A percentile compares a stretch with the other conserved stretches of the same genome.
These are phyloP conservation scores for Flammula alnicola DNA, from an alignment of 1,284 basidiomycete genomes.

Conservation along the genomic window DNA sequence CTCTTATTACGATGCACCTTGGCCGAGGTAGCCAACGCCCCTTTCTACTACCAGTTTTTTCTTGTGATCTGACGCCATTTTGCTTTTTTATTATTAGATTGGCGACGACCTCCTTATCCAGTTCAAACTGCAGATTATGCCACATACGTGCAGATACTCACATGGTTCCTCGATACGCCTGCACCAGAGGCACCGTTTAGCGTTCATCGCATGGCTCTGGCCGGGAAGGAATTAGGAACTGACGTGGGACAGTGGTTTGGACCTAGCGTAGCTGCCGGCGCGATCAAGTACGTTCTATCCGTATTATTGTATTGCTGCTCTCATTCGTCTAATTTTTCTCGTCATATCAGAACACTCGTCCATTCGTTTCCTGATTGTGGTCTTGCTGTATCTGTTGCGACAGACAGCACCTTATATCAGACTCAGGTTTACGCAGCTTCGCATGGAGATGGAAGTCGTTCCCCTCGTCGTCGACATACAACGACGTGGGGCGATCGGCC, in stretches of 20 bases:
- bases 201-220: constrained; percentile 94
- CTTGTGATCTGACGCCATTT: background rate
- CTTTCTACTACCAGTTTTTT: constrained; percentile 32
- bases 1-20: constrained; percentile 82
- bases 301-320: too few species aligned
- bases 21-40: constrained; percentile 87
- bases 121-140: constrained; percentile 66
- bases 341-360: too few species aligned
- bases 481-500: constrained; percentile 80
- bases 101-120: constrained; percentile 73
- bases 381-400: constrained; percentile 82
- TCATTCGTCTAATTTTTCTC: too few species aligned
- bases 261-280: constrained; percentile 94
- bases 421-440: constrained; percentile 88
- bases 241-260: constrained; percentile 99
- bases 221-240: constrained; percentile 94
- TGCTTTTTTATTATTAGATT: constrained; percentile 56
- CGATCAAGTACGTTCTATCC: constrained; percentile 88
- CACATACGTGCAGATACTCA: constrained; percentile 86
- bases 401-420: constrained; percentile 85
- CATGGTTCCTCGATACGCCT: constrained; percentile 95
- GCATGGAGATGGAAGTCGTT: constrained; percentile 42
- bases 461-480: constrained; percentile 33
- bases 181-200: constrained; percentile 90
- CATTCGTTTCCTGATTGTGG: constrained; percentile 84